These are phyloP conservation scores for Lepiota brunneoincarnata DNA, from an alignment of 768 basidiomycete species.

Conservation along the genomic window DNA sequence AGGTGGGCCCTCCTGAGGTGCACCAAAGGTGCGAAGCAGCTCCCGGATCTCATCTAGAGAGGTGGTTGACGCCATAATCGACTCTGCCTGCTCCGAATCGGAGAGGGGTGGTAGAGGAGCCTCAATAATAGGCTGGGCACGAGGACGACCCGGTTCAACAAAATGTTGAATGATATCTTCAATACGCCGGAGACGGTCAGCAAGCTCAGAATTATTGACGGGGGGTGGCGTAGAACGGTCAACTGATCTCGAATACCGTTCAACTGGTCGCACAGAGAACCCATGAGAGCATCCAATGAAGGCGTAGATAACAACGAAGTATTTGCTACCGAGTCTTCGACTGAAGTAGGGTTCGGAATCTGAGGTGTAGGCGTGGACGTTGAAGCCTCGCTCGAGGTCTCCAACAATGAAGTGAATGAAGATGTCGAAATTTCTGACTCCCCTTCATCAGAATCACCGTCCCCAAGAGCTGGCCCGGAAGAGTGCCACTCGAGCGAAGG, in stretches of 20 bases:
- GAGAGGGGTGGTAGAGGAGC: constrained; percentile 20
- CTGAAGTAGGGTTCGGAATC: constrained; percentile 18
- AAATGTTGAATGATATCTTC: constrained; percentile 44
- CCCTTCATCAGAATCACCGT: neutral
- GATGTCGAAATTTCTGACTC: constrained; percentile 9
- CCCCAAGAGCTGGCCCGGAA: neutral
- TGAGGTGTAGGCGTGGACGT: constrained; percentile 1
- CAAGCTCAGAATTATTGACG: constrained; percentile 37
- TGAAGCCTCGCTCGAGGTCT: constrained; percentile 5
- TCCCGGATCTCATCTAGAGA: constrained; percentile 27
- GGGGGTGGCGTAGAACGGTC: constrained; percentile 34
- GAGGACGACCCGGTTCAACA: constrained; percentile 30
- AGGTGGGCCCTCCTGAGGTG: constrained; percentile 15
- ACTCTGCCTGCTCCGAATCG: constrained; percentile 18
- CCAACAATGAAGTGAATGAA: constrained; percentile 10
- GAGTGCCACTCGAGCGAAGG: constrained; percentile 3
- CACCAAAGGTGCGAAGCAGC: constrained; percentile 17
- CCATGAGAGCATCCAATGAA: constrained; percentile 35
- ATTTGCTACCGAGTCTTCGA: constrained; percentile 4
- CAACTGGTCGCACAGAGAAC: constrained; percentile 42
- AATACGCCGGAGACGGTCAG: constrained; percentile 41
- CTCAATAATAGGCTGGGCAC: constrained; percentile 20
- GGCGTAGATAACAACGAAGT: constrained; percentile 23
- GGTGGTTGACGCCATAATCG: constrained; percentile 26
- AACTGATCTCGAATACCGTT: constrained; percentile 57